Evolutionary conservation across 768 basidiomycete species (phyloP), one percentile per base, ranked within the genome.

Genomic region (Zangia roseola): DNA sequence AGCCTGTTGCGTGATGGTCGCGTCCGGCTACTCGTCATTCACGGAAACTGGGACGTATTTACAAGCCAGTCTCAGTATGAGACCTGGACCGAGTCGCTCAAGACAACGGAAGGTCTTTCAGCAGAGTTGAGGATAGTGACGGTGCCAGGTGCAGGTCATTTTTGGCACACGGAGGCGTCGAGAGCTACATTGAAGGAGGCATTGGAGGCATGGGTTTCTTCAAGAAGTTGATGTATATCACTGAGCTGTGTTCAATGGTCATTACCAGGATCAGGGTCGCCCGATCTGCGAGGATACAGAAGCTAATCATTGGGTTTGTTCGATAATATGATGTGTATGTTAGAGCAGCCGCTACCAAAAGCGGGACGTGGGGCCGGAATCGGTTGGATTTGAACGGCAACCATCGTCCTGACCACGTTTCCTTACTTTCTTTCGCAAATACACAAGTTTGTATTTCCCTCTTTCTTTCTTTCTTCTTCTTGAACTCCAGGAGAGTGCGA

Each of bases 21-120:
- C 2, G 74, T 77, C 2, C 77, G 78, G 47, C 69, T 91, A 26
- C 73, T 93, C 30, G 54, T 90, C 19, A 53, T 90, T 6, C 82
- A 79, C 50, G 91, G 90, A 0, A 81, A 86, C 53, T 56, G 55
- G 14, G 90, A 92, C 58, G 80, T 90, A 38, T 91, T 91, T 58
- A 90, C 89, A 4, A 66, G 76, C 2, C 64, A 61, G 1, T 67
- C 67, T 13, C 76, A 67, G 25, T 91, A 90, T 56, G 72, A 74
- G 35, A 53, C 58, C 10, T 91, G 88, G 89, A 64, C 62, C 4
- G 58, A 72, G 31, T 60, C 59, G 8, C 70, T 89, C 19, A 35
- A 49, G 23, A 49, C 47, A 34, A 53, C 47, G 9, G 59, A 59
- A 38, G 60, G 61, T 6, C 34, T 49, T 16, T 50, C 51, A 14